These are phyloP conservation scores for Malus hybrid DNA, from an alignment of 331 rosid species.

Conservation along the genomic window DNA sequence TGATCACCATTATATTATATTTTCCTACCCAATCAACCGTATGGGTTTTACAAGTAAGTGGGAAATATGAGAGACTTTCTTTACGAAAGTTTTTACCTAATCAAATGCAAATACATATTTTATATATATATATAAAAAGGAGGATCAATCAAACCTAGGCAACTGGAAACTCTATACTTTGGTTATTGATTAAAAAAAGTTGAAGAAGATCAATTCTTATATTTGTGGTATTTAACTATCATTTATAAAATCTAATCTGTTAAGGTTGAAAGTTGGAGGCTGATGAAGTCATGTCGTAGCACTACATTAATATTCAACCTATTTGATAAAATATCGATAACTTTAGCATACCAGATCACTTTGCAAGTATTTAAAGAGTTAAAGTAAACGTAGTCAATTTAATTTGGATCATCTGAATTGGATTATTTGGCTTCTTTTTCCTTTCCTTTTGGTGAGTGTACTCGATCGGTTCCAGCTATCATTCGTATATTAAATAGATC, in stretches of 20 bases:
- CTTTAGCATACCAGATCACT: neutral
- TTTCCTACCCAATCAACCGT: neutral
- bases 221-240: neutral
- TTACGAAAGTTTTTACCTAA: neutral
- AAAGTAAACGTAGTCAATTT: neutral
- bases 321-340: neutral
- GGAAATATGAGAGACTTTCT: too few relatives aligned
- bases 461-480: conserved; percentile 9
- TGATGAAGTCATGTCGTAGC: neutral
- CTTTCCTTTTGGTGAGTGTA: neutral
- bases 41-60: neutral
- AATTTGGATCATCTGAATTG: neutral
- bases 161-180: neutral
- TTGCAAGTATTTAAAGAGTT: neutral
- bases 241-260: neutral
- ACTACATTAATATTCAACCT: neutral
- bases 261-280: neutral
- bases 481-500: neutral
- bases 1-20: neutral
- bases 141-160: neutral
- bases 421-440: neutral
- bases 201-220: neutral
- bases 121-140: neutral
- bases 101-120: neutral
- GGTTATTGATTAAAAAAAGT: neutral